These are phyloP conservation scores for Euphorbia schlechtendalii DNA, from an alignment of 441 rosid genomes.

Conservation along the genomic window DNA sequence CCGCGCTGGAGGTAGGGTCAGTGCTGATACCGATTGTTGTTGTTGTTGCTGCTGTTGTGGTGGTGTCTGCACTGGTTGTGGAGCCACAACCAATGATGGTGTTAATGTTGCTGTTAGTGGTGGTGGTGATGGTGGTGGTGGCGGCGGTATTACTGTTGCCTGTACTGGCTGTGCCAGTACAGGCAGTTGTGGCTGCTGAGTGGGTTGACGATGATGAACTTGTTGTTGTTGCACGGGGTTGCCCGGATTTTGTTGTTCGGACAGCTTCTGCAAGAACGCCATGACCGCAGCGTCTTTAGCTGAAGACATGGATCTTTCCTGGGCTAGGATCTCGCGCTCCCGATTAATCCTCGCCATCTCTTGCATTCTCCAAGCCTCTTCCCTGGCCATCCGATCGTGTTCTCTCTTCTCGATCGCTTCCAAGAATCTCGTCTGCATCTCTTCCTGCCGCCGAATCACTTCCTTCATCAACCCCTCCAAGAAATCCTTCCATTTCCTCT, in stretches of 20 bases:
- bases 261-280: slow-evolving; percentile 63
- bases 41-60: slow-evolving; percentile 6
- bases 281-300: slow-evolving; percentile 72
- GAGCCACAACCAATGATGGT: not conserved
- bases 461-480: slow-evolving; percentile 52
- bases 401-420: slow-evolving; percentile 65
- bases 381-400: slow-evolving; percentile 48
- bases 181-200: slow-evolving; percentile 17
- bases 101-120: too few species aligned
- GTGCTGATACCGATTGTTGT: not conserved
- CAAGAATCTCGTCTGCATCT: slow-evolving; percentile 57
- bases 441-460: slow-evolving; percentile 64
- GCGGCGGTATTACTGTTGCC: too few species aligned
- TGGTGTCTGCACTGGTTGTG: not conserved
- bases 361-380: slow-evolving; percentile 72
- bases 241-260: slow-evolving; percentile 38
- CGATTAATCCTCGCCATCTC: slow-evolving; percentile 51
- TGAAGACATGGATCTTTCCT: slow-evolving; percentile 58
- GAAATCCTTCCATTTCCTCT: slow-evolving; percentile 63
- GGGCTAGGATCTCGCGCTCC: slow-evolving; percentile 54
- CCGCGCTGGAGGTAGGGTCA: not conserved
- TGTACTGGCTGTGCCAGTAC: too few species aligned
- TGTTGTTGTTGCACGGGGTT: slow-evolving; percentile 8
- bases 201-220: slow-evolving; percentile 11
- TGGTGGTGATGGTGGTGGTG: too few species aligned